Evolutionary conservation across 805 yeast genomes (phyloP).

Genomic region (Monosporozyma siamensis): DNA sequence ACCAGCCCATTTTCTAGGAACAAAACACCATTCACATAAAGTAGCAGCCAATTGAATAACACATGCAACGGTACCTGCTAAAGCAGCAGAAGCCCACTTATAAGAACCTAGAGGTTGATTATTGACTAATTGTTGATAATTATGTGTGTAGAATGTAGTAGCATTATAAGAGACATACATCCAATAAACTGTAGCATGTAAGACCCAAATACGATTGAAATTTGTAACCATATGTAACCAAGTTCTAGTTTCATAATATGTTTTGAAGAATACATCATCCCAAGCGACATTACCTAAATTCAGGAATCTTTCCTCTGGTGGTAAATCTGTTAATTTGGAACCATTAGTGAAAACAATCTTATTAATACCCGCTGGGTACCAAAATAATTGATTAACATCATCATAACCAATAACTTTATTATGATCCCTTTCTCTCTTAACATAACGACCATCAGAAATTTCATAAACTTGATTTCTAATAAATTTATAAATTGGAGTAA

Average conservation of each 20-base stretch:
- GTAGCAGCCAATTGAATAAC: slow-evolving; percentile 81
- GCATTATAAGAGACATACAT: slow-evolving; percentile 90
- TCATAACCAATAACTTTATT: slow-evolving; percentile 83
- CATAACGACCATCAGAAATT: slow-evolving; percentile 69
- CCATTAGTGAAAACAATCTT: slow-evolving; percentile 77
- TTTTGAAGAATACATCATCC: slow-evolving; percentile 88
- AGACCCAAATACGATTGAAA: slow-evolving; percentile 96
- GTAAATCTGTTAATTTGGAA: slow-evolving; percentile 85
- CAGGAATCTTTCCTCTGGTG: slow-evolving; percentile 80
- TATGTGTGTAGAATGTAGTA: slow-evolving; percentile 79
- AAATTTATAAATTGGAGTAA: slow-evolving; percentile 81
- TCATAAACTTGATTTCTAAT: slow-evolving; percentile 76
- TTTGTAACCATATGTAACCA: slow-evolving; percentile 95
- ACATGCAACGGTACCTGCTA: slow-evolving; percentile 85
- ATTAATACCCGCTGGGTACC: slow-evolving; percentile 99
- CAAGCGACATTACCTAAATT: slow-evolving; percentile 88
- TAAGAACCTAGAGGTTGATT: slow-evolving; percentile 86
- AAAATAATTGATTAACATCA: slow-evolving; percentile 95
- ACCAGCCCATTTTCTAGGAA: slow-evolving; percentile 98
- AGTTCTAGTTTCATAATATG: slow-evolving; percentile 90
- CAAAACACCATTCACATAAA: slow-evolving; percentile 86
- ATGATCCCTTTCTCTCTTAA: slow-evolving; percentile 80
- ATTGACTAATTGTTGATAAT: slow-evolving; percentile 74
- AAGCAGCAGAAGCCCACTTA: slow-evolving; percentile 85
- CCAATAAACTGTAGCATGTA: slow-evolving; percentile 87